Evolutionary conservation across 495 filamentous ascomycete genomes (phyloP).

Genomic region (Bacidia rubella): DNA sequence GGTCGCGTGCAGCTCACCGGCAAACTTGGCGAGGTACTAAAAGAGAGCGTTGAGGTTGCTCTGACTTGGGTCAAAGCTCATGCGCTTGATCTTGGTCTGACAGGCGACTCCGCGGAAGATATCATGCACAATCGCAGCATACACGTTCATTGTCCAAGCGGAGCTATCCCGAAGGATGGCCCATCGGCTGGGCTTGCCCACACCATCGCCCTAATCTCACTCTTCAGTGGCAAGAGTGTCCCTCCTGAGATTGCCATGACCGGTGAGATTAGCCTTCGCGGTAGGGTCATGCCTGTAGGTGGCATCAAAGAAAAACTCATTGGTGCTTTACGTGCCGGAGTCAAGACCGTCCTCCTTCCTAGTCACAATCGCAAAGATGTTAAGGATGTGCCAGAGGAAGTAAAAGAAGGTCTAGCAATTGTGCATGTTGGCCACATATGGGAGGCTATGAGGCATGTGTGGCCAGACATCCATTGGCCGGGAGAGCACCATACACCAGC

Average conservation of each 20-base stretch:
- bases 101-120: slow-evolving; percentile 66
- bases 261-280: slow-evolving; percentile 80
- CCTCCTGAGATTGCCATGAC: slow-evolving; percentile 95
- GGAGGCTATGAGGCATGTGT: slow-evolving; percentile 72
- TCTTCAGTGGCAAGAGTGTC: slow-evolving; percentile 80
- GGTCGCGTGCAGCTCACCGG: slow-evolving; percentile 94
- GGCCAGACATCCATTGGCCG: slow-evolving; percentile 74
- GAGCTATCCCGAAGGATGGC: slow-evolving; percentile 90
- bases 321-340: slow-evolving; percentile 81
- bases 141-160: slow-evolving; percentile 92
- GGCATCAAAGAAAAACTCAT: slow-evolving; percentile 99
- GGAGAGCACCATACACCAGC: slow-evolving; percentile 50
- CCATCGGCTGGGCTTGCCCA: slow-evolving; percentile 85
- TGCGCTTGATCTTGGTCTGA: slow-evolving; percentile 80
- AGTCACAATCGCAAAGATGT: slow-evolving; percentile 85
- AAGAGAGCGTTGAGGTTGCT: slow-evolving; percentile 93
- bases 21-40: slow-evolving; percentile 94
- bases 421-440: slow-evolving; percentile 75
- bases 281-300: slow-evolving; percentile 77
- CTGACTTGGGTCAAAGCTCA: slow-evolving; percentile 95
- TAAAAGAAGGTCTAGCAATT: slow-evolving; percentile 76
- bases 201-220: slow-evolving; percentile 79
- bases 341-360: slow-evolving; percentile 86
- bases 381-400: slow-evolving; percentile 82
- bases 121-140: slow-evolving; percentile 92